Evolutionary conservation across 2,329 filamentous ascomycete species (phyloP), one percentile per base, ranked within the genome.

Genomic region (Aspergillus tubingensis): DNA sequence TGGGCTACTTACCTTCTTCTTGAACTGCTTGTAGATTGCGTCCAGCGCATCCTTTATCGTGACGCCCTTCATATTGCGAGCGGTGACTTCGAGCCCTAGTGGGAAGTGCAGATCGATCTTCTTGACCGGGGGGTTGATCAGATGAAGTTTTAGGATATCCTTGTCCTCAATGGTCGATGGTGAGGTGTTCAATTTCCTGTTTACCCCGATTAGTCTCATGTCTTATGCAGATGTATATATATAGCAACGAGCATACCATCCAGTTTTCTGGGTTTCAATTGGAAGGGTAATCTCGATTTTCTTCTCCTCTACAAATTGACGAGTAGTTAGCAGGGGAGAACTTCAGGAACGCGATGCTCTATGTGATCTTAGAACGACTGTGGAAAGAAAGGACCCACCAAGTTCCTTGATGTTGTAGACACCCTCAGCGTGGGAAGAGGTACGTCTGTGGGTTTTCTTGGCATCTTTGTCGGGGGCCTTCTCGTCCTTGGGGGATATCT

Each of bases 31-130:
- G 85, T 96, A 84, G 80, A 98, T 97, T 72, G 92, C 94, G 77
- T 97, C 93, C 77, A 96, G 76, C 60, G 92, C 92, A 79, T 98
- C 94, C 83, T 97, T 97, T 84, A 98, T 94, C 59, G 94, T 98
- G 68, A 98, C 92, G 59, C 94, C 94, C 79, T 93, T 94, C 70
- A 93, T 82, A 80, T 97, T 98, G 73, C 94, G 87, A 74, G 92
- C 94, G 32, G 90, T 91, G 67, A 97, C 91, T 73, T 94, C 88
- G 58, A 95, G 85, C 54, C 94, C 94, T 56, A 96, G 83, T 15
- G 91, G 91, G 84, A 96, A 96, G 79, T 92, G 88, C 50, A 98
- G 84, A 79, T 96, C 92, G 79, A 98, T 94, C 82, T 91, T 94
- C 85, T 95, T 96, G 77, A 98, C 86, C 36, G 90, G 88, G 51